Percentiles rank a stretch among this genome's conserved stretches.
phyloP scores from a whole-genome alignment of 2,329 filamentous ascomycete species.

The Neofusicoccum kwambonambiense region DNA sequence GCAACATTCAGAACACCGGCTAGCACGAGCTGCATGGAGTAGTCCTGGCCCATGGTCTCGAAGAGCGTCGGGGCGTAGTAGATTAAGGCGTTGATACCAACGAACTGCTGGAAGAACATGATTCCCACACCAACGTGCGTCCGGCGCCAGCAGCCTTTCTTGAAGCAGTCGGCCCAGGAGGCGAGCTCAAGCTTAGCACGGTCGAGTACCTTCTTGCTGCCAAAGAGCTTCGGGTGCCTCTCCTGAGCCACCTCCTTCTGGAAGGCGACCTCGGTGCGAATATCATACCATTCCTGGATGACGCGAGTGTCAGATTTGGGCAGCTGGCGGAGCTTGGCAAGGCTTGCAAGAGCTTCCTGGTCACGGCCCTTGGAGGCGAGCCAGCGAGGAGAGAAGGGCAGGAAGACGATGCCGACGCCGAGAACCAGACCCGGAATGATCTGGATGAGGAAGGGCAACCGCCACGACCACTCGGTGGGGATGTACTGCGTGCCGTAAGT shows the following conservation, averaged over 20 bases:
- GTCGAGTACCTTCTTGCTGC: conserved; percentile 28
- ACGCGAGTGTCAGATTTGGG: conserved; percentile 51
- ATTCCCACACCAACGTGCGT: conserved; percentile 42
- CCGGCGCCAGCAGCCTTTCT: conserved; percentile 44
- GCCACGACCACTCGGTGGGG: conserved; percentile 43
- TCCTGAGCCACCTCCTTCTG: conserved; percentile 46
- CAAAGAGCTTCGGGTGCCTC: conserved; percentile 35
- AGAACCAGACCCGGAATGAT: conserved; percentile 42
- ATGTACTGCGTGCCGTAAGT: conserved; percentile 52
- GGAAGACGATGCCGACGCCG: conserved; percentile 43
- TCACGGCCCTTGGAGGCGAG: conserved; percentile 49
- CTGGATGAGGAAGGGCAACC: conserved; percentile 50
- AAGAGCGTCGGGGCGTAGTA: conserved; percentile 51
- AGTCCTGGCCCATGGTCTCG: conserved; percentile 37
- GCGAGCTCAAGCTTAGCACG: conserved; percentile 45
- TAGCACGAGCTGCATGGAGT: conserved; percentile 40
- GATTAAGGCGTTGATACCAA: conserved; percentile 48
- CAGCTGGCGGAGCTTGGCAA: conserved; percentile 51
- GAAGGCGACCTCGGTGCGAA: conserved; percentile 55
- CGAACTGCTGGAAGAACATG: conserved; percentile 47
- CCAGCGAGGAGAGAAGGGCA: conserved; percentile 59
- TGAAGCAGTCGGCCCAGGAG: conserved; percentile 51
- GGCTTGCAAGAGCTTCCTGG: conserved; percentile 49
- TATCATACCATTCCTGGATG: conserved; percentile 53
- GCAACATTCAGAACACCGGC: conserved; percentile 42